These are phyloP conservation scores for Neurospora sp. DNA, from an alignment of 495 filamentous ascomycete species.

Conservation along the genomic window DNA sequence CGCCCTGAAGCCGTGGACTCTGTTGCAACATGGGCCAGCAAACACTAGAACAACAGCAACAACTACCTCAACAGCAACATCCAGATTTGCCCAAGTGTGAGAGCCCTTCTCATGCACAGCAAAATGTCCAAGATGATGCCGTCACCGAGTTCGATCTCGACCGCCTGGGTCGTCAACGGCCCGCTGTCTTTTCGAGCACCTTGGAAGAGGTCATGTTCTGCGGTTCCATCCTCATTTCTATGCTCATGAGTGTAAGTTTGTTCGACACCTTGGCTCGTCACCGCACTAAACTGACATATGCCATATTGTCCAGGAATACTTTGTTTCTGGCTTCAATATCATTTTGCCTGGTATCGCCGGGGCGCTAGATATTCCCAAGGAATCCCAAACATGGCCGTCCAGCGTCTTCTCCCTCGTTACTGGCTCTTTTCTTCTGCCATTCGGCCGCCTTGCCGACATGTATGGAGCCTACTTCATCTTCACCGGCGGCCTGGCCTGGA, in stretches of 20 bases:
- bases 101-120: neutral
- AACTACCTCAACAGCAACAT: neutral
- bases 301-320: slow-evolving; percentile 51
- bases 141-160: slow-evolving; percentile 39
- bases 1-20: neutral
- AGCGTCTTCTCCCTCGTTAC: slow-evolving; percentile 67
- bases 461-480: slow-evolving; percentile 68
- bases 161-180: slow-evolving; percentile 59
- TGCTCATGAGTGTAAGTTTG: slow-evolving; percentile 54
- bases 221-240: slow-evolving; percentile 62
- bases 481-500: slow-evolving; percentile 58
- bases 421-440: slow-evolving; percentile 63
- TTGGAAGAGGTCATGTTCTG: slow-evolving; percentile 61
- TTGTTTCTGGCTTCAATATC: slow-evolving; percentile 79
- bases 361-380: slow-evolving; percentile 53
- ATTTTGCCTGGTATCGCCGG: slow-evolving; percentile 58
- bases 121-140: neutral
- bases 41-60: neutral
- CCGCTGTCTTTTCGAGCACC: slow-evolving; percentile 48
- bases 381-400: slow-evolving; percentile 68
- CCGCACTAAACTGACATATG: neutral
- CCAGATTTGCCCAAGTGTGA: too few relatives aligned
- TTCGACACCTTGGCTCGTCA: neutral
- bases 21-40: neutral
- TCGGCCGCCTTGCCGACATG: slow-evolving; percentile 68